Evolutionary conservation across 2,329 filamentous ascomycete species (phyloP).

Genomic region (Didymosphaeria variabile): DNA sequence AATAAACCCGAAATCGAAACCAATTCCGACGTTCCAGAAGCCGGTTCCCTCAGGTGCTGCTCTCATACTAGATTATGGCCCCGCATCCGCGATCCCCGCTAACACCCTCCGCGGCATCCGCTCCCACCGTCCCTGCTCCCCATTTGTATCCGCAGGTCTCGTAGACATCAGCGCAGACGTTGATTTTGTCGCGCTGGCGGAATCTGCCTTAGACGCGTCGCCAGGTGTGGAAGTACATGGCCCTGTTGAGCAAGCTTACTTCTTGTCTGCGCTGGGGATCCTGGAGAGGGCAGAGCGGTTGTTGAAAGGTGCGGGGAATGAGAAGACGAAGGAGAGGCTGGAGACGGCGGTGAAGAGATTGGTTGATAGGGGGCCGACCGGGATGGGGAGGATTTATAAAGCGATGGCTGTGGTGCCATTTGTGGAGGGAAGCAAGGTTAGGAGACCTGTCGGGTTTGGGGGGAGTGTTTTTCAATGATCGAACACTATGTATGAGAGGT

Average conservation of each 20-base stretch:
- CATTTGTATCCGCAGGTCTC: conserved; percentile 79
- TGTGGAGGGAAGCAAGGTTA: conserved; percentile 67
- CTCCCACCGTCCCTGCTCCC: conserved; percentile 77
- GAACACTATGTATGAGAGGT: neutral
- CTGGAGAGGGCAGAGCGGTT: conserved; percentile 51
- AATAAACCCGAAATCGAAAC: conserved; percentile 57
- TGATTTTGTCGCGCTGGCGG: conserved; percentile 87
- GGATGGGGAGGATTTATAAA: conserved; percentile 97
- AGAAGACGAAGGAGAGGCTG: conserved; percentile 59
- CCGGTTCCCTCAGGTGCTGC: conserved; percentile 78
- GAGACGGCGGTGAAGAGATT: conserved; percentile 81
- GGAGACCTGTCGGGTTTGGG: conserved; percentile 90
- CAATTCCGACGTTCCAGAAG: conserved; percentile 59
- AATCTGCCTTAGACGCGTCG: conserved; percentile 78
- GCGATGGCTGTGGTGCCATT: conserved; percentile 85
- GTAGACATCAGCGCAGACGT: conserved; percentile 94
- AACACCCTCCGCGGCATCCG: conserved; percentile 93
- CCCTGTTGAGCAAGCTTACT: conserved; percentile 84
- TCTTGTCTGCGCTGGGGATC: conserved; percentile 84
- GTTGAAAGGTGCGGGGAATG: conserved; percentile 48
- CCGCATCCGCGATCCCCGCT: conserved; percentile 77
- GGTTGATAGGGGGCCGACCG: conserved; percentile 80
- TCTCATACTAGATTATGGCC: conserved; percentile 95
- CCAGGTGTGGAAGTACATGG: conserved; percentile 90
- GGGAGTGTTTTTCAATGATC: conserved; percentile 61